Evolutionary conservation across 2,329 filamentous ascomycete genomes (phyloP), one percentile per base, ranked within the genome.

Genomic region (Hymenotorrendiella dingleyae): DNA sequence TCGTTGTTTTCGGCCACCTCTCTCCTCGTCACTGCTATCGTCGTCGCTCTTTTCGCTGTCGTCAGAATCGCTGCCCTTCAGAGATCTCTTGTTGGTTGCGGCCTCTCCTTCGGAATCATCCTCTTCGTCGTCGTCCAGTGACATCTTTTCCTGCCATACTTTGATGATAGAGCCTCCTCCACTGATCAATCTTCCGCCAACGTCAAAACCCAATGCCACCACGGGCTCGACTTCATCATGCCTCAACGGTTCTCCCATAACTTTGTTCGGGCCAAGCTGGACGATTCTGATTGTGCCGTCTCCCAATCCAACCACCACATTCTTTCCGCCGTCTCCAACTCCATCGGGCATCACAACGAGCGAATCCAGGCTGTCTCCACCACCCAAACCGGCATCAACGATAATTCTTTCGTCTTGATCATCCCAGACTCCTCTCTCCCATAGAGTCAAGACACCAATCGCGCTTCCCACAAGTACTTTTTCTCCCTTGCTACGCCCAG

Each of bases 381-480:
- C 83, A 16, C 64, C 67, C 53, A 67, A 72, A 14, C 72, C 75
- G 8, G 71, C 68, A 52, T 88, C 82, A 7, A 96, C 79, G 36
- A 85, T 79, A 56, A 96, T 85, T 40, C 89, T 78, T 66, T 94
- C 89, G 54, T 94, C 86, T 62, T 95, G 88, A 62, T 97, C 91
- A 58, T 94, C 90, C 91, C 93, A 97, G 1, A 86, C 80, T 1
- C 91, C 91, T 53, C 84, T 84, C 64, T 98, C 91, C 90, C 93
- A 98, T 6, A 97, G 68, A 4, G 90, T 96, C 49, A 97, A 63
- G 1, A 96, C 80, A 3, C 93, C 93, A 30, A 78, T 83, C 14
- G 79, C 82, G 20, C 74, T 80, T 17, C 86, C 87, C 0, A 89
- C 86, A 3, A 93, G 64, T 3, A 93, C 73, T 60, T 84, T 84